phyloP scores from a whole-genome alignment of 2,329 filamentous ascomycete species.

The Alternaria sp. region DNA sequence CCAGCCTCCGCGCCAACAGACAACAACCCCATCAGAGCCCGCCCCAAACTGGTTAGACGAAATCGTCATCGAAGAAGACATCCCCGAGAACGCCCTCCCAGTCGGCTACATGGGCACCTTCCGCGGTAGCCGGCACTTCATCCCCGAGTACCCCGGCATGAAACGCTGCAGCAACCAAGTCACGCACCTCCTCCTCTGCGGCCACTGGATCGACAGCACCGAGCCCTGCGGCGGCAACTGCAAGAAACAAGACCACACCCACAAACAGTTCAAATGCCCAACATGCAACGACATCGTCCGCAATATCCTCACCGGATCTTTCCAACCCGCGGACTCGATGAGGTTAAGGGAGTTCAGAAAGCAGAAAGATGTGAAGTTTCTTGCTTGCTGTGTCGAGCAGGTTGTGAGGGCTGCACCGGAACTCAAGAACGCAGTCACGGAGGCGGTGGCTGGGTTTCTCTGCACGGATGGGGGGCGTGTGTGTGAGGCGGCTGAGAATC shows the following conservation, averaged over 20 bases:
- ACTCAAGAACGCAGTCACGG: neutral
- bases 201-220: constrained; percentile 14
- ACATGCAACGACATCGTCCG: constrained; percentile 7
- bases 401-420: neutral
- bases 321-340: neutral
- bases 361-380: neutral
- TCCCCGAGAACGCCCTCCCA: neutral
- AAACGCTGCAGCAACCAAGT: neutral
- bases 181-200: constrained; percentile 17
- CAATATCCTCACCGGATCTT: constrained; percentile 1
- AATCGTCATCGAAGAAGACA: neutral
- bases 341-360: neutral
- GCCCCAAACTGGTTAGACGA: neutral
- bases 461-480: too few species aligned
- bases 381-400: neutral
- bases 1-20: neutral
- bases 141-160: neutral
- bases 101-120: constrained; percentile 20
- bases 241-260: neutral
- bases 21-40: neutral
- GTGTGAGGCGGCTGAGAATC: neutral
- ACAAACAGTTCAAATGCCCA: constrained; percentile 14
- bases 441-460: neutral
- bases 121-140: constrained; percentile 6
- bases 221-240: constrained; percentile 20